A percentile compares a stretch with the other conserved stretches of the same genome.
These are phyloP conservation scores for Syncephalastrum sp. DNA, from an alignment of 371 early-diverging fungal species.

Conservation along the genomic window DNA sequence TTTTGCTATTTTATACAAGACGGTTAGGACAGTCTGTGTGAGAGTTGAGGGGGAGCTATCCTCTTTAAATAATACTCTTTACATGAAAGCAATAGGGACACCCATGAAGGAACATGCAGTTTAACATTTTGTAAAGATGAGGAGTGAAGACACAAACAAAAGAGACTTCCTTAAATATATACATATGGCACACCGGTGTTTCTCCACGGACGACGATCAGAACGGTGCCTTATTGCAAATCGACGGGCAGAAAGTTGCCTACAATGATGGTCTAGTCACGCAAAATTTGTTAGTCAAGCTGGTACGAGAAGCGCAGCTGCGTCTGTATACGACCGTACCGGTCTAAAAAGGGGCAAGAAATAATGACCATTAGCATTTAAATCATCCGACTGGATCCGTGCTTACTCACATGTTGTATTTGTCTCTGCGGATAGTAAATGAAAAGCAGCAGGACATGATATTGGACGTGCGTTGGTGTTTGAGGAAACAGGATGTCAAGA, in stretches of 20 bases:
- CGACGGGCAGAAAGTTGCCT: conserved; percentile 80
- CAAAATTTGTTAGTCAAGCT: neutral
- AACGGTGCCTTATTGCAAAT: conserved; percentile 26
- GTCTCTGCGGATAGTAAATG: conserved; percentile 91
- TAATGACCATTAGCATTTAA: neutral
- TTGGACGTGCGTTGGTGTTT: conserved; percentile 54
- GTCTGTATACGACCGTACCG: conserved; percentile 15
- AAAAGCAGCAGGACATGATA: conserved; percentile 82
- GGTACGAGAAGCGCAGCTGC: no score
- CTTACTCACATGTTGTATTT: conserved; percentile 73
- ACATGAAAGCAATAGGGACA: no score
- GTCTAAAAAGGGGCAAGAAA: conserved; percentile 12
- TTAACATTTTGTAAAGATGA: no score
- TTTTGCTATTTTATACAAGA: no score
- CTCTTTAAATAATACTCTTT: no score
- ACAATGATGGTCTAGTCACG: conserved; percentile 58
- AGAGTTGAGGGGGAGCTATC: no score
- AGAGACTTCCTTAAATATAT: no score
- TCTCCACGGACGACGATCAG: no score
- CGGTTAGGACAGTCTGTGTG: no score
- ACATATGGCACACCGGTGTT: no score
- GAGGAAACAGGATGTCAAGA: conserved; percentile 82
- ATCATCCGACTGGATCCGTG: neutral
- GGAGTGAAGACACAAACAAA: no score
- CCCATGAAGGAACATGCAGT: no score